Conservation (phyloP, 352 stramenopile genomes). For the Phytophthora litchii region DNA sequence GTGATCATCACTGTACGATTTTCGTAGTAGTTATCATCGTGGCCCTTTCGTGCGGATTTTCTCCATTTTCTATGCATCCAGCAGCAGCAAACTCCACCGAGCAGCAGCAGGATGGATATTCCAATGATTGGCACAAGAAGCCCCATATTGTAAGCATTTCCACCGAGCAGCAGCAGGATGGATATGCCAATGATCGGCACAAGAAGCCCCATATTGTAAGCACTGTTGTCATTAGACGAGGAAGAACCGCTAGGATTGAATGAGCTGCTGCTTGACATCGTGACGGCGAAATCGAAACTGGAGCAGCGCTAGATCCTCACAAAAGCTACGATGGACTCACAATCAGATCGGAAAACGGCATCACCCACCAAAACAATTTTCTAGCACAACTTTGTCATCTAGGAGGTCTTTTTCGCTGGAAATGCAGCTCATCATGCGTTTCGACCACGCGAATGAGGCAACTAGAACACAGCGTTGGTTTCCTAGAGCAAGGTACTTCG, state of each 20-base stretch:
- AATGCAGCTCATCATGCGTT: background rate
- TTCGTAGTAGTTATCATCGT: conserved; percentile 7
- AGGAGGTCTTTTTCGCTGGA: conserved; percentile 8
- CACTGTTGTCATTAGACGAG: conserved; percentile 3
- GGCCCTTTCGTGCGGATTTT: conserved; percentile 12
- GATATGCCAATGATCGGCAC: conserved; percentile 25
- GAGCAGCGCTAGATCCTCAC: background rate
- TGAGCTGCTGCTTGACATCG: conserved; percentile 9
- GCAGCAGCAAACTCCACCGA: conserved; percentile 28
- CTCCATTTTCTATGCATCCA: conserved; percentile 31
- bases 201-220: conserved; percentile 25
- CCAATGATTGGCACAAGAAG: conserved; percentile 30
- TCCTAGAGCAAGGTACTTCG: background rate
- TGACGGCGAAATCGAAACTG: conserved; percentile 7
- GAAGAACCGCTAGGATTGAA: conserved; percentile 5
- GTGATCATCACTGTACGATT: conserved; percentile 18
- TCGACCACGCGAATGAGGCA: background rate
- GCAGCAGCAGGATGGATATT: conserved; percentile 14
- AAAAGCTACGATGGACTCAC: conserved; percentile 9
- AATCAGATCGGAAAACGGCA: conserved; percentile 21
- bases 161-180: conserved; percentile 22
- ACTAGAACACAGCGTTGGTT: background rate
- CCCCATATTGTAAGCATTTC: conserved; percentile 22
- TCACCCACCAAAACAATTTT: conserved; percentile 26
- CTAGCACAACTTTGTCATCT: conserved; percentile 1